Conservation (phyloP, 2,329 filamentous ascomycete species). For the Diplodia mutila region DNA sequence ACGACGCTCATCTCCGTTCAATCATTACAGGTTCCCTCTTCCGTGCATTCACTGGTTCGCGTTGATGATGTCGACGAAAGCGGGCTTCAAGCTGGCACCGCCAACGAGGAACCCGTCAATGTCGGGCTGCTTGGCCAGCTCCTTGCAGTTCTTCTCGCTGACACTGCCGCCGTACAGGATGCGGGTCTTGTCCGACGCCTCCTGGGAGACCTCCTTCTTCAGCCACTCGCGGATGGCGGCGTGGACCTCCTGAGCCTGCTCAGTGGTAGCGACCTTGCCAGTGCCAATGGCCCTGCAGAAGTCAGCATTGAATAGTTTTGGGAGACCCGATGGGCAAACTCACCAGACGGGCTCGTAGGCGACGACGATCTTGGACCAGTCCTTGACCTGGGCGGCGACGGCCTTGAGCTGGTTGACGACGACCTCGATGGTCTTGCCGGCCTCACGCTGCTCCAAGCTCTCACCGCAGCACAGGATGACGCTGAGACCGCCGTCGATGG, state of each 20-base stretch:
- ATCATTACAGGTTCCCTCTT: conserved; percentile 5
- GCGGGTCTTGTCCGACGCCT: conserved; percentile 82
- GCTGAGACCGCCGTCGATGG: conserved; percentile 80
- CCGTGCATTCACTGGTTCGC: conserved; percentile 43
- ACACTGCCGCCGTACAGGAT: conserved; percentile 97
- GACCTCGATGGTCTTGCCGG: conserved; percentile 80
- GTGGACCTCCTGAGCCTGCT: conserved; percentile 52
- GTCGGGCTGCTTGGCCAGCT: conserved; percentile 87
- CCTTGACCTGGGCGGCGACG: conserved; percentile 74
- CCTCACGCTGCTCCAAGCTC: conserved; percentile 89
- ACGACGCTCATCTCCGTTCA: conserved; percentile 11
- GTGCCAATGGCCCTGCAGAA: conserved; percentile 71
- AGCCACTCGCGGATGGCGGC: conserved; percentile 91
- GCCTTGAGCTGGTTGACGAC: conserved; percentile 85
- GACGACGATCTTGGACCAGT: conserved; percentile 94
- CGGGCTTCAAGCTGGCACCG: conserved; percentile 94
- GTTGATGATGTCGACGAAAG: conserved; percentile 77
- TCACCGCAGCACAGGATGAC: conserved; percentile 99
- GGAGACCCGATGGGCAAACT: conserved; percentile 45
- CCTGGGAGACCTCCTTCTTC: conserved; percentile 70
- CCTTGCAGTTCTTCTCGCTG: conserved; percentile 96
- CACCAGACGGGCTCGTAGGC: conserved; percentile 99
- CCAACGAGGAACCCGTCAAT: conserved; percentile 98
- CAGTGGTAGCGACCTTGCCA: conserved; percentile 58
- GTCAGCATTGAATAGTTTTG: neutral